Base-by-base conservation (phyloP, 2,329 filamentous ascomycete species). In the Cladophialophora chaetospira region DNA sequence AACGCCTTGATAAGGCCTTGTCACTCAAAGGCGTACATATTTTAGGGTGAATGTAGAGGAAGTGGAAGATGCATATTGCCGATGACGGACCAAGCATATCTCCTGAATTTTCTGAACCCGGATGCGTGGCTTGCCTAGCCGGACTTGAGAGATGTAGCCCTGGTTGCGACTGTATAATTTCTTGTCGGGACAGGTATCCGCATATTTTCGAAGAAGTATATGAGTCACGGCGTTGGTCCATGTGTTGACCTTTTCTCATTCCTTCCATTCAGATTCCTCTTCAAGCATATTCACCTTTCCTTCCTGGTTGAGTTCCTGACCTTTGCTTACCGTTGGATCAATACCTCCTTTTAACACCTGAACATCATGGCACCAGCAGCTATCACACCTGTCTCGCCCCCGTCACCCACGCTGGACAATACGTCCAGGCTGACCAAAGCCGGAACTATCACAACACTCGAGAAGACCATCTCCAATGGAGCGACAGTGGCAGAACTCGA, bases 401-500 rank as follows among this genome's bases (percentile, higher is more conserved):
- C 61, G 3, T 60, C 59, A 29, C 59, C 61, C 6, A 62, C 57
- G 2, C 28, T 62, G 47, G 63, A 62, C 31, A 53, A 31, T 38
- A 61, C 57, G 10, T 60, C 62, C 9, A 64, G 62, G 49, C 55
- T 66, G 50, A 65, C 61, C 47, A 58, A 62, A 33, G 53, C 63
- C n/a, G 63, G 55, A 23, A 61, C 61, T n/a, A 53, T 61, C 29
- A 43, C 61, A 25, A 60, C 51, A 31, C 23, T 65, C n/a, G 51
- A 50, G 38, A 57, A 62, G 26, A 57, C 62, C 35, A 43, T 60
- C 31, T 65, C 61, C 9, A 54, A 58, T 23, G 46, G 42, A 40
- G 28, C 51, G 19, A 31, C 45, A 29, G 46, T 59, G 33, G 56
- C 70, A 3, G 72, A 74, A 59, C 71, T 76, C 23, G 70, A 75